Evolutionary conservation across 306 rosid genomes (phyloP).

Genomic region (Dryas octopetala): DNA sequence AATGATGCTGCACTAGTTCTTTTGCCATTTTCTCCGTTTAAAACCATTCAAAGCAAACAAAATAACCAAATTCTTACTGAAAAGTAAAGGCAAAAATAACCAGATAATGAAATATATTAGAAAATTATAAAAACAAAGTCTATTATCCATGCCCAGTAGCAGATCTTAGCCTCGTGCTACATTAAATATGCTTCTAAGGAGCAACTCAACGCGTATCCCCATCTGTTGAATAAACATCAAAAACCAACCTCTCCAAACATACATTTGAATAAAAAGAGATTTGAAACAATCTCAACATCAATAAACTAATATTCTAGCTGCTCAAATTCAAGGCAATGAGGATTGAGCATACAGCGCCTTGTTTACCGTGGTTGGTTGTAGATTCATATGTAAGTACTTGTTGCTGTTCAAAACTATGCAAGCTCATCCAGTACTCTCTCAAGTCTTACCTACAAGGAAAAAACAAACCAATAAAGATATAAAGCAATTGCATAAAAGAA

Average conservation of each 20-base stretch:
- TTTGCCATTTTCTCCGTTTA: too few species aligned
- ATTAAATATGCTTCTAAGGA: neutral
- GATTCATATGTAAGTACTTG: neutral
- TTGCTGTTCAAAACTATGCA: neutral
- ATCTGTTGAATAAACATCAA: neutral
- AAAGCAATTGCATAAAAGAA: neutral
- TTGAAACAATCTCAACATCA: neutral
- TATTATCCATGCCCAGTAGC: neutral
- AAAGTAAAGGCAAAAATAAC: neutral
- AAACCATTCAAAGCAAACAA: neutral
- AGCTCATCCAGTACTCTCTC: neutral
- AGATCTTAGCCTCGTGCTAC: neutral
- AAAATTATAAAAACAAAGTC: neutral
- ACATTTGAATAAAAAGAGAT: neutral
- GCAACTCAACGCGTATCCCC: neutral
- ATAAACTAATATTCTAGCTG: neutral
- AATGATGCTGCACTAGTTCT: too few species aligned
- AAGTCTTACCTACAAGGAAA: conserved; percentile 14
- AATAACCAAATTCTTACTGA: neutral
- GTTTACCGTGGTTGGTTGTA: neutral
- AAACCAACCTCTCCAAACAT: neutral
- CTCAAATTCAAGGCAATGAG: neutral
- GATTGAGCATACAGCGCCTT: neutral
- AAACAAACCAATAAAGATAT: neutral
- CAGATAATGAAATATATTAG: neutral